Percentiles rank a stretch among this genome's conserved stretches.
Evolutionary conservation across 805 yeast species (phyloP).

Genomic region (Pachysolen tannophilus): DNA sequence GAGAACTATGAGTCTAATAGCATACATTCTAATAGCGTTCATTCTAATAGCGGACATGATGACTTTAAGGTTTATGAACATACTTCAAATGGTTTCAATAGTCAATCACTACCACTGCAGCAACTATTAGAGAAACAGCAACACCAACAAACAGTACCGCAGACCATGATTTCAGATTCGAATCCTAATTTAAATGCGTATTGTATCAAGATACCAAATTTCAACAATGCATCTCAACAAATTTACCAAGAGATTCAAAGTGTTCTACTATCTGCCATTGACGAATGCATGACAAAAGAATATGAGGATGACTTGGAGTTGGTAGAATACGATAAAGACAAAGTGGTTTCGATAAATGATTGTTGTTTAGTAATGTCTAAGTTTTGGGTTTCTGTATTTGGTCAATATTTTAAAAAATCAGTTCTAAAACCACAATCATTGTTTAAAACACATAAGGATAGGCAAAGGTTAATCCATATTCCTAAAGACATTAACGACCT

Average conservation of each 20-base stretch:
- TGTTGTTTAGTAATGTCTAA: constrained; percentile 33
- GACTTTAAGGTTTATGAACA: constrained; percentile 12
- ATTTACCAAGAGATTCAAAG: constrained; percentile 34
- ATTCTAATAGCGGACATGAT: too few relatives aligned
- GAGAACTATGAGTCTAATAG: background rate
- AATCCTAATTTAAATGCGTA: too few relatives aligned
- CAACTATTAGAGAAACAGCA: constrained; percentile 1
- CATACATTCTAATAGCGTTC: constrained; percentile 7
- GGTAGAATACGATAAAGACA: constrained; percentile 36
- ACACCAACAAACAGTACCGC: background rate
- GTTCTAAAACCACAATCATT: background rate
- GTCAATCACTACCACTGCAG: too few relatives aligned
- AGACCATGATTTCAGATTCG: too few relatives aligned
- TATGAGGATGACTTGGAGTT: constrained; percentile 52
- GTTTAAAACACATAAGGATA: constrained; percentile 11
- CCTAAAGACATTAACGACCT: constrained; percentile 27
- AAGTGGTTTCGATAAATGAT: constrained; percentile 29
- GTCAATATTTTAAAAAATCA: constrained; percentile 31
- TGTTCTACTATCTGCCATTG: constrained; percentile 37
- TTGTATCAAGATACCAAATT: too few relatives aligned
- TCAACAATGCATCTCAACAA: constrained; percentile 13
- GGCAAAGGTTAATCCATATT: constrained; percentile 12
- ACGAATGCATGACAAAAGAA: constrained; percentile 39
- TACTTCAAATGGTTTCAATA: constrained; percentile 1
- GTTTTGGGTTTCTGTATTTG: constrained; percentile 52